Evolutionary conservation across 352 stramenopile genomes (phyloP).

Genomic region (Elongisporangium prolatum): DNA sequence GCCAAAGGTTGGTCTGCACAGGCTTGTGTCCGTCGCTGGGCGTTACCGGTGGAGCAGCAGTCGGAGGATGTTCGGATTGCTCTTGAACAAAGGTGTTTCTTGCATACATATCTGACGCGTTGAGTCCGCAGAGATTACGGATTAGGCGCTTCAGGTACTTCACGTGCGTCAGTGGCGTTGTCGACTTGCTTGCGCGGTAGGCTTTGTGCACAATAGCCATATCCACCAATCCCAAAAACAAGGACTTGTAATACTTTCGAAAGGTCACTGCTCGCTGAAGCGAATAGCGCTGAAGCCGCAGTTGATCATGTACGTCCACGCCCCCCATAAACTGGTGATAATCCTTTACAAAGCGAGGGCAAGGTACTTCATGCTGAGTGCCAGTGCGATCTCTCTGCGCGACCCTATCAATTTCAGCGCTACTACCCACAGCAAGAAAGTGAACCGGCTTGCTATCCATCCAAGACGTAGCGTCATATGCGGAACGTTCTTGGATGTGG

Average conservation of each 20-base stretch:
- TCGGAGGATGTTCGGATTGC: no score
- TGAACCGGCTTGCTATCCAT: conserved; percentile 7
- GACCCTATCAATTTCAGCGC: conserved; percentile 1
- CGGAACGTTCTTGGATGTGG: background rate
- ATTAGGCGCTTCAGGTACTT: conserved; percentile 6
- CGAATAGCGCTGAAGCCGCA: no score
- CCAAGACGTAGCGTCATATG: conserved; percentile 6
- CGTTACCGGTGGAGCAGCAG: no score
- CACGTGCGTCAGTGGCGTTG: background rate
- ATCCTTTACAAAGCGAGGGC: conserved; percentile 6
- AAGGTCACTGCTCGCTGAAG: background rate
- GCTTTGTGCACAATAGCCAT: conserved; percentile 6
- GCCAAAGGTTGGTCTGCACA: conserved; percentile 5
- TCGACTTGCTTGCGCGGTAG: conserved; percentile 5
- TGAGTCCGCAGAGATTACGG: conserved; percentile 5
- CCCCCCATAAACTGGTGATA: conserved; percentile 8
- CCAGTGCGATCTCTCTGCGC: conserved; percentile 3
- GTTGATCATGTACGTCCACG: conserved; percentile 8
- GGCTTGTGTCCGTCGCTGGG: background rate
- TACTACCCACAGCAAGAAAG: conserved; percentile 3
- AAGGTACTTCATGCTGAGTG: conserved; percentile 4
- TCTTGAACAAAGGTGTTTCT: conserved; percentile 3
- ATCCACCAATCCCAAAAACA: conserved; percentile 9
- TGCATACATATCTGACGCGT: conserved; percentile 1
- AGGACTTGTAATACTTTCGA: conserved; percentile 9